Percentiles rank a stretch among this genome's conserved stretches.
These are phyloP conservation scores for Simmondsia chinensis DNA, from an alignment of 148 eudicot genomes.

Conservation along the genomic window DNA sequence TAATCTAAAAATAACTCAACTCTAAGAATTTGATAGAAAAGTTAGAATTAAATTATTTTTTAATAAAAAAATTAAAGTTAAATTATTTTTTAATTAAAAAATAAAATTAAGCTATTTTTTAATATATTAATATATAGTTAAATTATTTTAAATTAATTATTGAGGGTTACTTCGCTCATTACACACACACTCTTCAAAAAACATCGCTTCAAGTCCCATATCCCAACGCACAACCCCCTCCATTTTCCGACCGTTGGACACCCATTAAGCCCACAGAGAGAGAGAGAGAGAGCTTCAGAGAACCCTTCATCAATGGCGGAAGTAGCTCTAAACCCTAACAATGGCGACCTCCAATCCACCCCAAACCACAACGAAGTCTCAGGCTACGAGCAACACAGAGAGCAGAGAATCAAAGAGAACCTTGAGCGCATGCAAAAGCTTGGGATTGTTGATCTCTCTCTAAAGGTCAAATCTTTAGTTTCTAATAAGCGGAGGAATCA, in stretches of 20 bases:
- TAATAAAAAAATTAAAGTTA: no score
- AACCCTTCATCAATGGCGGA: slow-evolving; percentile 9
- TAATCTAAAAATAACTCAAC: no score
- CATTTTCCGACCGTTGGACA: slow-evolving; percentile 28
- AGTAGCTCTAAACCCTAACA: slow-evolving; percentile 4
- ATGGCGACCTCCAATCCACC: not conserved
- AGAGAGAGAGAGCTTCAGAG: slow-evolving; percentile 1
- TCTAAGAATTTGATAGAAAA: no score
- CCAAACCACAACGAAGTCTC: slow-evolving; percentile 9
- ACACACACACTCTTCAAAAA: no score
- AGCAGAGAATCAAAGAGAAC: slow-evolving; percentile 73
- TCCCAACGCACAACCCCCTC: no score
- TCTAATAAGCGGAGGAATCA: slow-evolving; percentile 17
- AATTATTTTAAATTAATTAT: no score
- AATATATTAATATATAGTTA: no score
- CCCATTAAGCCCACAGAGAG: not conserved
- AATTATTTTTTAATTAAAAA: no score
- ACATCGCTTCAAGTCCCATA: no score
- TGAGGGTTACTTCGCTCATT: no score
- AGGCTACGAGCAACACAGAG: slow-evolving; percentile 57
- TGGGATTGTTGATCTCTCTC: slow-evolving; percentile 69
- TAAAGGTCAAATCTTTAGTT: slow-evolving; percentile 38
- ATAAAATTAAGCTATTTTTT: no score
- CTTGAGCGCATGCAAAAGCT: slow-evolving; percentile 62
- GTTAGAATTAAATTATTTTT: no score